Evolutionary conservation across 352 stramenopile genomes (phyloP).

Genomic region (Globisporangium emineosum): DNA sequence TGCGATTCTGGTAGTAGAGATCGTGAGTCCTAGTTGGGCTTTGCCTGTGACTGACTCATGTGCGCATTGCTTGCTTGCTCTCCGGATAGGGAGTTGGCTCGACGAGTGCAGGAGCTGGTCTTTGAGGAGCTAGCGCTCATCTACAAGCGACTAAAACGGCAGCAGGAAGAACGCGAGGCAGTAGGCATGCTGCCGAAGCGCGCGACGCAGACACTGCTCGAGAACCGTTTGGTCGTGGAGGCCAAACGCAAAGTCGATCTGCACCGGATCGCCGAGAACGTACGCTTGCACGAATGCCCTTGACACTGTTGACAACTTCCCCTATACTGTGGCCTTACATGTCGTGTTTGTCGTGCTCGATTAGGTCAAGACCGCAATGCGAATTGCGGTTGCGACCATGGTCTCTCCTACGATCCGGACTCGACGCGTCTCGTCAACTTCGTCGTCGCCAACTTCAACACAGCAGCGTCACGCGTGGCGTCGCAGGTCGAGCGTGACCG

Average conservation of each 20-base stretch:
- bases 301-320: too few species aligned
- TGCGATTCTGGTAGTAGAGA: not conserved
- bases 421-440: slow-evolving; percentile 8
- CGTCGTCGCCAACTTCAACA: not conserved
- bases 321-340: not conserved
- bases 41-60: not conserved
- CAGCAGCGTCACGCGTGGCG: not conserved
- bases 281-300: slow-evolving; percentile 14
- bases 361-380: slow-evolving; percentile 51
- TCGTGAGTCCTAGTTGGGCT: not conserved
- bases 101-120: slow-evolving; percentile 36
- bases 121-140: slow-evolving; percentile 37
- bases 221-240: slow-evolving; percentile 59
- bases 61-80: not conserved
- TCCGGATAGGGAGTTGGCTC: slow-evolving; percentile 33
- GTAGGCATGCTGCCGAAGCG: slow-evolving; percentile 39
- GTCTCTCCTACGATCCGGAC: slow-evolving; percentile 16
- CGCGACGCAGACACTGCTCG: slow-evolving; percentile 43
- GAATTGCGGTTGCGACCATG: slow-evolving; percentile 21
- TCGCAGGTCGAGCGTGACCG: slow-evolving; percentile 13
- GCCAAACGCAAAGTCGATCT: slow-evolving; percentile 58
- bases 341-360: not conserved
- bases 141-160: slow-evolving; percentile 38
- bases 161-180: slow-evolving; percentile 39
- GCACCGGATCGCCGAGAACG: slow-evolving; percentile 37